Evolutionary conservation across 2,329 filamentous ascomycete species (phyloP), one percentile per base, ranked within the genome.

Genomic region (Emergomyces africanus): DNA sequence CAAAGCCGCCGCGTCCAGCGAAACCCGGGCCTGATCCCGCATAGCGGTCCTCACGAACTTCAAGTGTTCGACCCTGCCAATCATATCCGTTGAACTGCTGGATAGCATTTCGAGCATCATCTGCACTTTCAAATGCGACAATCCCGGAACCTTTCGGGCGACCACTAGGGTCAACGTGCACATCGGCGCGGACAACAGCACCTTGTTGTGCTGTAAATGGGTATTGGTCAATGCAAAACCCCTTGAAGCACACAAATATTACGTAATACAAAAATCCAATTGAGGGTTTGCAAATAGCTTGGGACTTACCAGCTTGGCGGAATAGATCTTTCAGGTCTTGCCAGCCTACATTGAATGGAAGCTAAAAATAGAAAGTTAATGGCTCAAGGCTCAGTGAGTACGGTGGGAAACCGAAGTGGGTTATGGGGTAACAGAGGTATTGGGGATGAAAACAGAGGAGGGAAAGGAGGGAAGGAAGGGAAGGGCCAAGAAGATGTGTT

Each of bases 291-390:
- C 15, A 60, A n/a, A 62, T 57, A 56, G 42, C n/a, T 59, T n/a
- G 62, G 56, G 33, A 81, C 90, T 82, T 81, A 96, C 91, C 89
- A 77, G 94, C 91, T 82, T 96, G 91, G 71, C 94, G 89, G 82
- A 99, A 99, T 66, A 99, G 82, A 75, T 99, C 94, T 79, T 99
- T 99, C 67, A 99, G 79, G 75, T 99, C 94, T 78, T 99, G 94
- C 94, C 94, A 99, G 72, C 94, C 94, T 68, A 95, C 89, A 65
- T 90, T 95, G 78, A 91, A 99, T 23, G 94, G 94, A 67, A 99
- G 88, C 94, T 99, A 76, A 48, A 67, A 64, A 59, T 61, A 61
- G 69, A 64, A 68, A 54, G 72, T 75, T 67, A 79, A 75, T 66
- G 69, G 57, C 58, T 49, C 61, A 60, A 63, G 20, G 60, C 59